These are phyloP conservation scores for Fraxinus sp. DNA, from an alignment of 305 asterid genomes.

Conservation along the genomic window DNA sequence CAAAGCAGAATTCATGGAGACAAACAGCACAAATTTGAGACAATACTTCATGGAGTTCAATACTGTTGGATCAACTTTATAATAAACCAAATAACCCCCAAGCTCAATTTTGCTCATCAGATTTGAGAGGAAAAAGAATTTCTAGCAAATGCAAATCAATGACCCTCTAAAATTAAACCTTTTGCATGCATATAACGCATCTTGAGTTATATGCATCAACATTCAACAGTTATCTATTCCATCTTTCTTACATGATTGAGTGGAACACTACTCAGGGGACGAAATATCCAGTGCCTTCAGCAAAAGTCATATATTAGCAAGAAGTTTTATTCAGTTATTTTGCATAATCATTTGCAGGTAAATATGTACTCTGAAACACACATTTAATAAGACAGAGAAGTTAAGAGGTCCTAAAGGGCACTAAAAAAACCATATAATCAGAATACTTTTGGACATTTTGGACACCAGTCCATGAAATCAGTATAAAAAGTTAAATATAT, in stretches of 20 bases:
- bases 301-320: neutral
- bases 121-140: neutral
- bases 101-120: neutral
- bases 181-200: constrained; percentile 7
- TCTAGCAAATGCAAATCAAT: neutral
- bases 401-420: neutral
- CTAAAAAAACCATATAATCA: neutral
- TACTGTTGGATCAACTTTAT: neutral
- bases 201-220: neutral
- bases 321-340: neutral
- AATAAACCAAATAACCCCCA: neutral
- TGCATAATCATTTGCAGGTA: constrained; percentile 3
- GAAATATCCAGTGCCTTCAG: neutral
- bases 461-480: neutral
- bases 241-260: neutral
- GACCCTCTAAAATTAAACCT: neutral
- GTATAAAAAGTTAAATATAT: neutral
- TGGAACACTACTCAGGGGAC: neutral
- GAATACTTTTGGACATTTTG: neutral
- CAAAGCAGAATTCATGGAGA: neutral
- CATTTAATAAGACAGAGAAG: constrained; percentile 15
- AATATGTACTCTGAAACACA: constrained; percentile 3
- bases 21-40: neutral
- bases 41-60: neutral
- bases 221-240: neutral